Evolutionary conservation across 2,329 filamentous ascomycete species (phyloP).

Genomic region (Fusarium sp.): DNA sequence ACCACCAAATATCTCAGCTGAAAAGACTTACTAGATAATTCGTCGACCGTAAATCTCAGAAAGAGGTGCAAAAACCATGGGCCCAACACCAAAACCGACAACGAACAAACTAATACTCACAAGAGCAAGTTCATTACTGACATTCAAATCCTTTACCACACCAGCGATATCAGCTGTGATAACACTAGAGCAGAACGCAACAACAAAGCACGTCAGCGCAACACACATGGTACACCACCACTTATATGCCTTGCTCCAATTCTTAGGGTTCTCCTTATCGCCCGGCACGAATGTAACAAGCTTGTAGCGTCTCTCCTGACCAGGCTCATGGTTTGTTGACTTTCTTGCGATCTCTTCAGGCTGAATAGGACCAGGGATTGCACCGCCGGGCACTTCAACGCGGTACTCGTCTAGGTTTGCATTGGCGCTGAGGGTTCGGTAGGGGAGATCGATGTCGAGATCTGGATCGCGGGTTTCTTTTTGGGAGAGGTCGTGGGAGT

Average conservation of each 20-base stretch:
- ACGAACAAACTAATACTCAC: conserved; percentile 82
- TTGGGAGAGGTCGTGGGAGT: conserved; percentile 27
- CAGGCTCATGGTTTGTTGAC: conserved; percentile 26
- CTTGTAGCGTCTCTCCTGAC: conserved; percentile 54
- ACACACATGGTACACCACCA: conserved; percentile 91
- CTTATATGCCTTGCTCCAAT: conserved; percentile 82
- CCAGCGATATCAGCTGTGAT: conserved; percentile 81
- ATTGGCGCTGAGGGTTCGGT: conserved; percentile 69
- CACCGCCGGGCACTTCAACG: conserved; percentile 70
- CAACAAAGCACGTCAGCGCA: conserved; percentile 79
- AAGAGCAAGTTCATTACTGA: conserved; percentile 79
- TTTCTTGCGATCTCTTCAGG: conserved; percentile 43
- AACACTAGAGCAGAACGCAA: conserved; percentile 78
- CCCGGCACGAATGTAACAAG: conserved; percentile 75
- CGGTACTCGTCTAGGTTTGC: conserved; percentile 77
- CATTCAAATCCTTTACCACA: conserved; percentile 71
- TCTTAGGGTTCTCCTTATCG: conserved; percentile 85
- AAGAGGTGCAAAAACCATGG: conserved; percentile 83
- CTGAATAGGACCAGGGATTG: conserved; percentile 64
- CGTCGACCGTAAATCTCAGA: conserved; percentile 80
- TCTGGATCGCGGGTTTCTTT: conserved; percentile 57
- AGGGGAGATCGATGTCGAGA: conserved; percentile 70
- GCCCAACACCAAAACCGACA: conserved; percentile 83
- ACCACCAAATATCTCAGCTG: neutral
- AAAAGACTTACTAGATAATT: conserved; percentile 70